Conservation (phyloP, 1,284 basidiomycete genomes). For the Cutaneotrichosporon cavernicola region DNA sequence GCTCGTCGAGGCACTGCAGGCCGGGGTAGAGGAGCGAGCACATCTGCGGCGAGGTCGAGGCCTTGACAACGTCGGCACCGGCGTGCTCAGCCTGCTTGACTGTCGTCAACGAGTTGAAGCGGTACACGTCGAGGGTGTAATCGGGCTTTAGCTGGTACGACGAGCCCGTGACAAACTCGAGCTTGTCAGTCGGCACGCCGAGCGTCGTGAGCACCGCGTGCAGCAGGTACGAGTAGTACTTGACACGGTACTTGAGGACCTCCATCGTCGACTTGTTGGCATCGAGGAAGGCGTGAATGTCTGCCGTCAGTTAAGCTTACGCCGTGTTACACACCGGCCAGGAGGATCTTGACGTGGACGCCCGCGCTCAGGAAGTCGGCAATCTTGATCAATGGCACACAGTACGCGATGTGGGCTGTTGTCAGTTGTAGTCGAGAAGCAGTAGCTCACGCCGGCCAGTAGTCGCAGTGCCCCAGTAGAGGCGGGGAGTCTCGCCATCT, state of each 20-base stretch:
- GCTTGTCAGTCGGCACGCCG: conserved; percentile 81
- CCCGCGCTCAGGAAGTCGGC: conserved; percentile 93
- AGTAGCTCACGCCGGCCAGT: conserved; percentile 83
- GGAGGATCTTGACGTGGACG: conserved; percentile 81
- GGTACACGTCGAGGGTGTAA: conserved; percentile 95
- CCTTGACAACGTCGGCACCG: conserved; percentile 99
- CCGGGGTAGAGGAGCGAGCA: conserved; percentile 94
- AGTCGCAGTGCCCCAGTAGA: conserved; percentile 91
- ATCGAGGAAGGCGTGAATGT: conserved; percentile 95
- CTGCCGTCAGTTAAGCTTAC: conserved; percentile 53
- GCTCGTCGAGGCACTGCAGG: conserved; percentile 93
- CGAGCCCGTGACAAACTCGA: conserved; percentile 78
- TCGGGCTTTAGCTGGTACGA: conserved; percentile 83
- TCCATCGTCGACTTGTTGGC: conserved; percentile 97
- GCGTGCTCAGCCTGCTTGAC: conserved; percentile 98
- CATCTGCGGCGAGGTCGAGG: conserved; percentile 86
- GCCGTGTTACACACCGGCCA: conserved; percentile 65
- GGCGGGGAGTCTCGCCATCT: conserved; percentile 72
- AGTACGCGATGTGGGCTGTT: conserved; percentile 93
- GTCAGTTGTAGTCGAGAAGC: conserved; percentile 15
- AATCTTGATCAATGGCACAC: conserved; percentile 91
- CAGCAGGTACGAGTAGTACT: conserved; percentile 85
- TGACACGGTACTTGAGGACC: conserved; percentile 81
- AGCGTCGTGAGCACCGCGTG: conserved; percentile 80
- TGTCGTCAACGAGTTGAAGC: conserved; percentile 78